Conservation (phyloP, 2,329 filamentous ascomycete species). For the Claviceps sp. region DNA sequence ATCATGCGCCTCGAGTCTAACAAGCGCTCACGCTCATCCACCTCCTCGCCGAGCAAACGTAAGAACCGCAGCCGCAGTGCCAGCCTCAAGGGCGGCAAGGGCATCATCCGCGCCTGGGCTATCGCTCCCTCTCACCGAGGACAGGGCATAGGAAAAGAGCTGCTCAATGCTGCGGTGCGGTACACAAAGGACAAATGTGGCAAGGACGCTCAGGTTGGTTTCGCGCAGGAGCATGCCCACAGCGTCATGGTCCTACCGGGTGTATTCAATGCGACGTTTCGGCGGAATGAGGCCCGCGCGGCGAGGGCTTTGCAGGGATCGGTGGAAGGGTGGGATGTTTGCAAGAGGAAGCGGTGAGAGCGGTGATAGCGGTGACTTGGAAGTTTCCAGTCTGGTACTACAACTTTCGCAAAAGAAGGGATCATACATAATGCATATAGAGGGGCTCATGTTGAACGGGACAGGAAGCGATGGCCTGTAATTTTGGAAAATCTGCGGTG, state of each 20-base stretch:
- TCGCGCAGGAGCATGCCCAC: slow-evolving; percentile 69
- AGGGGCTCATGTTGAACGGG: not conserved
- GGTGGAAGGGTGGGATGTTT: slow-evolving; percentile 34
- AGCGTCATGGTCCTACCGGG: slow-evolving; percentile 47
- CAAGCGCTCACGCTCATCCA: slow-evolving; percentile 12
- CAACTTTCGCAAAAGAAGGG: no score
- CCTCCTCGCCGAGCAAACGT: slow-evolving; percentile 12
- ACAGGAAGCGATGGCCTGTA: not conserved
- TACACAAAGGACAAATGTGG: slow-evolving; percentile 56
- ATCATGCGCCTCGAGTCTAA: slow-evolving; percentile 50
- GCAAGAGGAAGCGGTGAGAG: slow-evolving; percentile 32
- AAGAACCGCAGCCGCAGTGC: slow-evolving; percentile 24
- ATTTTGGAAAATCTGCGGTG: not conserved
- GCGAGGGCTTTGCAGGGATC: slow-evolving; percentile 37
- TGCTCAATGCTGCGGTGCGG: slow-evolving; percentile 61
- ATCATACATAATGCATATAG: not conserved
- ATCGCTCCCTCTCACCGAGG: slow-evolving; percentile 55
- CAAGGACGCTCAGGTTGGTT: slow-evolving; percentile 52
- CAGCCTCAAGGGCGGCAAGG: slow-evolving; percentile 44
- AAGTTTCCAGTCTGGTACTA: not conserved
- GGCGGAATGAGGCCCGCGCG: slow-evolving; percentile 44
- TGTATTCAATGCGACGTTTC: slow-evolving; percentile 48
- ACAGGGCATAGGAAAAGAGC: slow-evolving; percentile 55
- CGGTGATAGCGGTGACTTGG: not conserved
- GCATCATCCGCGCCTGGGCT: slow-evolving; percentile 72